Evolutionary conservation across 116 monocot species (phyloP).

Genomic region (Cymodocea nodosa): DNA sequence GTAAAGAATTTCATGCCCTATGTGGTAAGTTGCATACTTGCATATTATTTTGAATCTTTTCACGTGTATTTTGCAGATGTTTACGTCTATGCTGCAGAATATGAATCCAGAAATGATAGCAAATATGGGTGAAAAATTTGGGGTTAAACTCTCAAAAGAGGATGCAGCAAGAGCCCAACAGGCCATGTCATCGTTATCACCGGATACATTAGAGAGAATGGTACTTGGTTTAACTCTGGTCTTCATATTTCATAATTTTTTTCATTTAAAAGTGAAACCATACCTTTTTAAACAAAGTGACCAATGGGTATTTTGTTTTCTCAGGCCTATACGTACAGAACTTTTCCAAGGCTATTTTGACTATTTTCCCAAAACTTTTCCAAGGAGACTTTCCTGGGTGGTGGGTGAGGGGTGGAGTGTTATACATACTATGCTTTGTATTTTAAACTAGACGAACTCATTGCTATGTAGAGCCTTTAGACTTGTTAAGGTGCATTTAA

Average conservation of each 20-base stretch:
- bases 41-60: not conserved
- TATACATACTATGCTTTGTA: too few relatives aligned
- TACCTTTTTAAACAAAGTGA: too few relatives aligned
- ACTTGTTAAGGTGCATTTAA: too few relatives aligned
- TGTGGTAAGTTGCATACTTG: not conserved
- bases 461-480: too few relatives aligned
- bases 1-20: not conserved
- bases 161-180: constrained; percentile 87
- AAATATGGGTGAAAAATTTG: constrained; percentile 82
- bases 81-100: constrained; percentile 86
- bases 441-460: too few relatives aligned
- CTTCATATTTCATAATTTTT: not conserved
- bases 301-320: too few relatives aligned
- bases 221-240: constrained; percentile 16
- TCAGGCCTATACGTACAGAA: too few relatives aligned
- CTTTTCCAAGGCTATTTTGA: too few relatives aligned
- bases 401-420: too few relatives aligned
- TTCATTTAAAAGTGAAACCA: not conserved
- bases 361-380: too few relatives aligned
- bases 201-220: constrained; percentile 89
- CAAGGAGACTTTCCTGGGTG: too few relatives aligned
- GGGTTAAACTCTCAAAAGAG: constrained; percentile 83
- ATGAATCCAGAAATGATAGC: constrained; percentile 96
- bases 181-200: constrained; percentile 75
- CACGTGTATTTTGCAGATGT: constrained; percentile 45